These are phyloP conservation scores for Neonectria magnoliae DNA, from an alignment of 2,329 filamentous ascomycete genomes.

Conservation along the genomic window DNA sequence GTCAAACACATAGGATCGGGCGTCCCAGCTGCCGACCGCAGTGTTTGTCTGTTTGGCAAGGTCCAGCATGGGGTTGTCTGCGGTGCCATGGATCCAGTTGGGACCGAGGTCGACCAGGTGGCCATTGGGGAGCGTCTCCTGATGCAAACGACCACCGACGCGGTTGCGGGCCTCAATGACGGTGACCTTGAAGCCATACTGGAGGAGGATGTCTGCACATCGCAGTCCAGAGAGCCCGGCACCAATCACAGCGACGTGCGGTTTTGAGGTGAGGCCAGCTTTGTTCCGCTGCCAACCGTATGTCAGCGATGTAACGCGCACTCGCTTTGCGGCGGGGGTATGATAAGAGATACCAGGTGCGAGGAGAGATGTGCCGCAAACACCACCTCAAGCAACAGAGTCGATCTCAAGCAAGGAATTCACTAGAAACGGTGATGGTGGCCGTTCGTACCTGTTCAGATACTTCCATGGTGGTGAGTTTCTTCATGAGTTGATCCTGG, in stretches of 20 bases:
- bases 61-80: slow-evolving; percentile 75
- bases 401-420: not conserved
- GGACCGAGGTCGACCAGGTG: slow-evolving; percentile 69
- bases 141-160: slow-evolving; percentile 71
- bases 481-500: slow-evolving; percentile 44
- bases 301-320: slow-evolving; percentile 38
- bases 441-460: slow-evolving; percentile 49
- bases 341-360: slow-evolving; percentile 10
- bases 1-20: slow-evolving; percentile 64
- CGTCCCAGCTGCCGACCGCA: slow-evolving; percentile 58
- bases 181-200: slow-evolving; percentile 73
- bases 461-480: slow-evolving; percentile 44
- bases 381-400: slow-evolving; percentile 1
- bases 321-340: slow-evolving; percentile 28
- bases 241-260: slow-evolving; percentile 74
- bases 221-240: slow-evolving; percentile 77
- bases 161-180: slow-evolving; percentile 75
- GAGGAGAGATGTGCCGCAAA: slow-evolving; percentile 2
- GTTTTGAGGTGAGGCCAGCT: slow-evolving; percentile 42
- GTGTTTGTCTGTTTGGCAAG: slow-evolving; percentile 71
- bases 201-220: slow-evolving; percentile 73
- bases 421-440: not conserved
- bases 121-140: slow-evolving; percentile 59
- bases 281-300: slow-evolving; percentile 37
- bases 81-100: slow-evolving; percentile 84